Base-by-base conservation (phyloP, 805 yeast species). In the Suhomyces xylopsoci region DNA sequence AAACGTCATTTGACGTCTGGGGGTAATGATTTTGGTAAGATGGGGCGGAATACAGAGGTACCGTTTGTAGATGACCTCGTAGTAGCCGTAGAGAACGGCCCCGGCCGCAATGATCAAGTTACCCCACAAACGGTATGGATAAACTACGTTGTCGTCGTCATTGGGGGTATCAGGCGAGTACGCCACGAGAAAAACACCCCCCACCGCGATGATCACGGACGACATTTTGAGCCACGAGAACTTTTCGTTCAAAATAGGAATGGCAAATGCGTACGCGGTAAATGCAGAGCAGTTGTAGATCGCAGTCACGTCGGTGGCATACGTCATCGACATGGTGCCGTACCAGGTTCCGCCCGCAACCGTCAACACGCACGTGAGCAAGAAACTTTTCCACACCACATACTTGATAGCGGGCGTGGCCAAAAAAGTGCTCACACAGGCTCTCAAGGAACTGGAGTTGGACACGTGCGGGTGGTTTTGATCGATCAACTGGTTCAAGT, bases 241-340 rank as follows among this genome's bases (percentile, higher is more conserved):
- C 47, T 68, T 72, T 62, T 90, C 97, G 32, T 81, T 72, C 48
- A 90, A 73, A 19, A 90, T 67, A 1, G 91, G 88, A 25, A 90
- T 84, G 3, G 96, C 90, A 68, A 90, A 90, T 14, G 88, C 81
- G 62, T 90, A 85, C 0, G 96, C 96, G 3, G 92, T 86, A 66
- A 90, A 90, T 0, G 96, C 96, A 14, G 93, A 85, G 65, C 94
- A 89, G 71, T 90, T 90, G 71, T 90, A 90, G 55, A 90, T 90
- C 3, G 97, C 97, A 2, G 96, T 90, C 36, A 90, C 87, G 62
- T 90, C 96, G 3, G 90, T 78, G 0, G 96, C 90, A 26, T 91
- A 87, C 0, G 96, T 84, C 63, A 88, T 69, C 28, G 84, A 77
- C 83, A 90, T 88, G 9, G 96, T 87, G 15, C 88, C 79, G 64